Conservation (phyloP, 176 grass and related monocot genomes). For the Aegilops sharonensis region DNA sequence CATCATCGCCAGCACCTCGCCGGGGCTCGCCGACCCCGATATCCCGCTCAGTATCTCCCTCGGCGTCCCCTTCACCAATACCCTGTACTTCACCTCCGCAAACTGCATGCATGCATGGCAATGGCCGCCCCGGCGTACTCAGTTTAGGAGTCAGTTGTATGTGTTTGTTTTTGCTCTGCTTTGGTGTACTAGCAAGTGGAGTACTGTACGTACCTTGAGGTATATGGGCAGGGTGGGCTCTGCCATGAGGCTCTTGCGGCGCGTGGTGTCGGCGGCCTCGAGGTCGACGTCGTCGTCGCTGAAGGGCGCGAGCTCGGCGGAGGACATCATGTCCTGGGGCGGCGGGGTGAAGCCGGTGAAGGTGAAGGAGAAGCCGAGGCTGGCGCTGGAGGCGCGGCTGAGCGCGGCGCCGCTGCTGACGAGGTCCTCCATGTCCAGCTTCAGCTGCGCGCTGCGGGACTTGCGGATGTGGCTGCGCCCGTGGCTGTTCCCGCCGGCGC, state of each 20-base stretch:
- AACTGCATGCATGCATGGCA: conserved; percentile 44
- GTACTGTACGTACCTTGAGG: conserved; percentile 56
- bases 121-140: neutral
- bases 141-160: neutral
- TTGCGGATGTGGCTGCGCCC: conserved; percentile 59
- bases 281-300: conserved; percentile 80
- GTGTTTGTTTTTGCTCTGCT: neutral
- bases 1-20: conserved; percentile 91
- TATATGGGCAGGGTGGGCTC: conserved; percentile 85
- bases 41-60: conserved; percentile 80
- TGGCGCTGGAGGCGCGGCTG: conserved; percentile 95
- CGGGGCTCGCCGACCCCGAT: conserved; percentile 72
- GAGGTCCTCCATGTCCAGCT: conserved; percentile 74
- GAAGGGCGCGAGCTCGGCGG: conserved; percentile 28
- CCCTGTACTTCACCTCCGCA: conserved; percentile 79
- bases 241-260: conserved; percentile 56
- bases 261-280: conserved; percentile 43
- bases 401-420: conserved; percentile 71
- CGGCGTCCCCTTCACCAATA: conserved; percentile 51
- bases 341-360: conserved; percentile 95
- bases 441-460: conserved; percentile 80
- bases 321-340: conserved; percentile 41
- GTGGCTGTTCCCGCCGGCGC: conserved; percentile 27
- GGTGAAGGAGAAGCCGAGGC: conserved; percentile 95
- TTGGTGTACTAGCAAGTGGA: neutral